phyloP scores from a whole-genome alignment of 179 eudicot species.

The Camellia oleifera region DNA sequence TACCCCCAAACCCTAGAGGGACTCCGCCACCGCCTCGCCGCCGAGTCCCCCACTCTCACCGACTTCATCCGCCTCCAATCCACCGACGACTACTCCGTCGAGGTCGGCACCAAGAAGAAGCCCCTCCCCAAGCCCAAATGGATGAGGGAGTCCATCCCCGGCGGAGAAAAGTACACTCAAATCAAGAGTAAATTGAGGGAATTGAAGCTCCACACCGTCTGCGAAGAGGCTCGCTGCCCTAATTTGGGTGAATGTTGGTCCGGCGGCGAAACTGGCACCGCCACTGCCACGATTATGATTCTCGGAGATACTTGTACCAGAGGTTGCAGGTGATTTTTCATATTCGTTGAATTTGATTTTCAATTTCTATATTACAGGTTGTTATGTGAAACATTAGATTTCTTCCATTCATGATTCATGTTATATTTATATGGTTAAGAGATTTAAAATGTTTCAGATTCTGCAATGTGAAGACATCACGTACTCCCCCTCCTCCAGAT shows the following conservation, averaged over 20 bases:
- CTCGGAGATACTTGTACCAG: slow-evolving; percentile 96
- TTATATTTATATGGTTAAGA: slow-evolving; percentile 8
- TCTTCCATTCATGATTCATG: background rate
- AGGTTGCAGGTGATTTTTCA: slow-evolving; percentile 66
- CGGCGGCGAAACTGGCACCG: slow-evolving; percentile 97
- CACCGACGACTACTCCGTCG: slow-evolving; percentile 64
- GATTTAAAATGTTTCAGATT: slow-evolving; percentile 44
- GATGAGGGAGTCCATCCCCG: slow-evolving; percentile 94
- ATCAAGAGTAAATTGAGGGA: slow-evolving; percentile 85
- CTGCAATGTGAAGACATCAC: slow-evolving; percentile 98
- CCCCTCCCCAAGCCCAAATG: slow-evolving; percentile 92
- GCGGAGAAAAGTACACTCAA: slow-evolving; percentile 80
- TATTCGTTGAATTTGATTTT: slow-evolving; percentile 7
- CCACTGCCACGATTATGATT: slow-evolving; percentile 96
- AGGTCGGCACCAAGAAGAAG: slow-evolving; percentile 91
- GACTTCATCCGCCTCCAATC: slow-evolving; percentile 51
- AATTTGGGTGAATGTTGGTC: slow-evolving; percentile 98
- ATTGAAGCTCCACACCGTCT: slow-evolving; percentile 84
- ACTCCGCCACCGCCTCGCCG: slow-evolving; percentile 71
- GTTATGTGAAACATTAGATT: background rate
- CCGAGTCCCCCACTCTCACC: slow-evolving; percentile 56
- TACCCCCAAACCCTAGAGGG: slow-evolving; percentile 48
- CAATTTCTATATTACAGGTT: background rate
- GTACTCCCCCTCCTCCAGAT: slow-evolving; percentile 96
- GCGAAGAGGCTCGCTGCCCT: slow-evolving; percentile 93